Evolutionary conservation across 345 rosid genomes (phyloP).

Genomic region (Salix koriyanagi): DNA sequence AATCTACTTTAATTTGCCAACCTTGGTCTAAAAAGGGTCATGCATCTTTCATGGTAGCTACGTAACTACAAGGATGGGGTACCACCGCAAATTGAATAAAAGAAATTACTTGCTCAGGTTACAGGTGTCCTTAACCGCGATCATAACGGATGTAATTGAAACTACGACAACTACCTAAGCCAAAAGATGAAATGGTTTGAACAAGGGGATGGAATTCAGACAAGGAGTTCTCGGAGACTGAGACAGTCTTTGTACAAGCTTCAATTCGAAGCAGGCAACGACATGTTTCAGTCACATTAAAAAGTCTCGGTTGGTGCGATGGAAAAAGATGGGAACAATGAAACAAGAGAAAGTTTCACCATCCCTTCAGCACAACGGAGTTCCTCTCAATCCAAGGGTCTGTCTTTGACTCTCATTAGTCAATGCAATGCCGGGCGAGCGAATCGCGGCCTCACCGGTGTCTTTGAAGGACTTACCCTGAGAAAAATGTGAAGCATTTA

Average conservation of each 20-base stretch:
- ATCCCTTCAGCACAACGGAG: constrained; percentile 37
- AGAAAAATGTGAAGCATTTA: background rate
- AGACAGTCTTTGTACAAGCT: constrained; percentile 20
- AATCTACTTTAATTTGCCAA: no score
- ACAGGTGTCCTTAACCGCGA: background rate
- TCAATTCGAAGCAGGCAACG: constrained; percentile 35
- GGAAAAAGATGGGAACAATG: constrained; percentile 33
- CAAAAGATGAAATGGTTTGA: background rate
- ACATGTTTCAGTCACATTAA: constrained; percentile 35
- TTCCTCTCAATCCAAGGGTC: constrained; percentile 25
- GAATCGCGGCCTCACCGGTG: constrained; percentile 76
- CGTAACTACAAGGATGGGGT: background rate
- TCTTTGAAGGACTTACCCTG: constrained; percentile 86
- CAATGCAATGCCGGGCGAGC: constrained; percentile 38
- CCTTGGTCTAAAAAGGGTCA: no score
- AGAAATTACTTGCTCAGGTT: background rate
- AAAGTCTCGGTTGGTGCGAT: constrained; percentile 31
- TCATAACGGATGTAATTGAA: background rate
- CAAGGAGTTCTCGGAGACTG: background rate
- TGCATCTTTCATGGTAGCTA: no score
- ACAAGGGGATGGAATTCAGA: background rate
- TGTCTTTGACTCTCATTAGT: constrained; percentile 19
- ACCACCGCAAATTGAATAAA: background rate
- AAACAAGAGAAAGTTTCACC: constrained; percentile 35
- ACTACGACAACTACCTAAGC: background rate